Evolutionary conservation across 2,329 filamentous ascomycete species (phyloP), one percentile per base, ranked within the genome.

Genomic region (Microcyclosporella mali): DNA sequence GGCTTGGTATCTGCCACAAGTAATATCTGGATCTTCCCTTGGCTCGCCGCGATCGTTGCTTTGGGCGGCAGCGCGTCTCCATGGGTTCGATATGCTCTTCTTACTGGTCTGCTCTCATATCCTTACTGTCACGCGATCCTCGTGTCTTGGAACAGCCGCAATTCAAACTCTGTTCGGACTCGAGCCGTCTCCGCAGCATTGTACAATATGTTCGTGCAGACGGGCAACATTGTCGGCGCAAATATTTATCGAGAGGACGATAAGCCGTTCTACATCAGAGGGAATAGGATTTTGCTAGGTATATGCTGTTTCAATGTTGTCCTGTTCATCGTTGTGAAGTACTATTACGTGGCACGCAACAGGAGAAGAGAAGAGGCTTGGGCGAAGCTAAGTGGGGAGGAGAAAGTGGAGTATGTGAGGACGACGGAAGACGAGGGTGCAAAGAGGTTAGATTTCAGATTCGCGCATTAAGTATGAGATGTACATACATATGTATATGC

Each of bases 11-110:
- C 61, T 11, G 55, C 66, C 6, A 34, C 62, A 4, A 63, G 62
- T 11, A 66, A 69, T 41, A 52, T 70, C 41, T 84, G 80, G 80
- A 67, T 72, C 2, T 62, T 84, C 3, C 79, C 79, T 0, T 77
- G 77, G 47, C 55, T 84, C 28, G 59, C 81, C 21, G 70, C 72
- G 0, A 63, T 81, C 1, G 47, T 64, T 16, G 54, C 62, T 4
- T 46, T 53, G 7, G 53, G 52, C 4, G 37, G 44, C 9, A 50
- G 43, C 2, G 43, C 56, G n/a, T 63, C 63, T 4, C 52, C 52
- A 3, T 71, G 68, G 68, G 49, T 55, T 0, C 64, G 64, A 27
- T 70, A 60, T 46, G 56, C 53, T 0, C 49, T 70, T 1, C 59
- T 62, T 2, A 67, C 63, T 0, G 56, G 69, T 17, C 46, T 71